phyloP scores from a whole-genome alignment of 768 basidiomycete species.

The Pulveroboletus ravenelii region DNA sequence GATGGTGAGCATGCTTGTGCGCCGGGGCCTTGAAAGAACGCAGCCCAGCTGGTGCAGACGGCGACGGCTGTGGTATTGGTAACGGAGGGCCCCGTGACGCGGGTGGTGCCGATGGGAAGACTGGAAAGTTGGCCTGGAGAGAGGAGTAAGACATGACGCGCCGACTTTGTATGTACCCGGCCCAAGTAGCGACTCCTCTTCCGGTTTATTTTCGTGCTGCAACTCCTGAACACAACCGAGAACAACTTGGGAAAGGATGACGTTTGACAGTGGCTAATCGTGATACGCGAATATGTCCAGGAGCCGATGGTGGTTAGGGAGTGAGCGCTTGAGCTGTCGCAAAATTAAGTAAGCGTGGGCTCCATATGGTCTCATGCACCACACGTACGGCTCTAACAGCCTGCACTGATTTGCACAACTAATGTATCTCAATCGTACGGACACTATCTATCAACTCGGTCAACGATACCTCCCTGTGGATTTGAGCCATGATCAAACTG shows the following conservation, averaged over 20 bases:
- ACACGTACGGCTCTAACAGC: too few species aligned
- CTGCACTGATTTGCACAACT: too few species aligned
- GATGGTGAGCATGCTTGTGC: constrained; percentile 83
- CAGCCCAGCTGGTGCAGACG: constrained; percentile 12
- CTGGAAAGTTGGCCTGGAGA: constrained; percentile 20
- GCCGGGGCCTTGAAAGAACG: constrained; percentile 62
- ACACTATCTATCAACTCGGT: too few species aligned
- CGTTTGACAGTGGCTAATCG: neutral
- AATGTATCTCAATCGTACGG: too few species aligned
- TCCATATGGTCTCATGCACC: too few species aligned
- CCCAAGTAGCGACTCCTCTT: neutral
- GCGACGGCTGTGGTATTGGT: constrained; percentile 10
- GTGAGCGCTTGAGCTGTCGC: too few species aligned
- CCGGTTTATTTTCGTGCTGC: constrained; percentile 22
- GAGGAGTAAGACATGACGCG: constrained; percentile 29
- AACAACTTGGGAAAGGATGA: neutral
- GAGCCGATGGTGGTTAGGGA: neutral
- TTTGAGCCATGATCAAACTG: too few species aligned
- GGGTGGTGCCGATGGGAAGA: constrained; percentile 14
- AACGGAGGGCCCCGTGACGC: neutral
- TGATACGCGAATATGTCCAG: constrained; percentile 1
- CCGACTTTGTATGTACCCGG: neutral
- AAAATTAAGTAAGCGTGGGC: too few species aligned
- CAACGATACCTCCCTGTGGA: too few species aligned
- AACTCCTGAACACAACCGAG: constrained; percentile 2